Evolutionary conservation across 352 stramenopile species (phyloP).

Genomic region (Globisporangium acanthophoron): DNA sequence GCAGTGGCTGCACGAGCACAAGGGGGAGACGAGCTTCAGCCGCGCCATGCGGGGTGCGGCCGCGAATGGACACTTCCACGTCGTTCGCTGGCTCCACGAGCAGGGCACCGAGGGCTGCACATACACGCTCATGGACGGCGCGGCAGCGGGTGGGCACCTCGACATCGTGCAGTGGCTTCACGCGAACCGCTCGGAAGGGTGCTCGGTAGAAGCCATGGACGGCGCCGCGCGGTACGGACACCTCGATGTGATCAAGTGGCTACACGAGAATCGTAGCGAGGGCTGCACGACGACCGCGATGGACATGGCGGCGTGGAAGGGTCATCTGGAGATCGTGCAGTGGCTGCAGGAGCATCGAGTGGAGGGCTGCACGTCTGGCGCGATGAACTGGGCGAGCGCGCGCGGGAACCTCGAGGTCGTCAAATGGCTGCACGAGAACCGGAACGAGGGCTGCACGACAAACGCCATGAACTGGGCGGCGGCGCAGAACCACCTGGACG

Average conservation of each 20-base stretch:
- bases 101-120: constrained; percentile 17
- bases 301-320: constrained; percentile 23
- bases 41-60: constrained; percentile 14
- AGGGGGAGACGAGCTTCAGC: constrained; percentile 13
- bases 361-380: constrained; percentile 53
- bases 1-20: constrained; percentile 18
- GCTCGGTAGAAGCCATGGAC: constrained; percentile 11
- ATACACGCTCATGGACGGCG: constrained; percentile 16
- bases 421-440: constrained; percentile 14
- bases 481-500: constrained; percentile 12
- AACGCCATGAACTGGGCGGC: constrained; percentile 20
- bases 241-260: constrained; percentile 25
- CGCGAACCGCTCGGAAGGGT: constrained; percentile 8
- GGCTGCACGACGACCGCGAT: constrained; percentile 16
- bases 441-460: constrained; percentile 13
- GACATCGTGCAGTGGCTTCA: constrained; percentile 18
- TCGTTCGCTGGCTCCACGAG: constrained; percentile 20
- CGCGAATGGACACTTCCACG: constrained; percentile 14
- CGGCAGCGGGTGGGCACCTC: constrained; percentile 7
- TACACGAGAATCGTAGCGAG: constrained; percentile 29
- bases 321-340: constrained; percentile 39
- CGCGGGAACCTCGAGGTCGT: constrained; percentile 15
- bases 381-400: constrained; percentile 37
- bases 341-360: constrained; percentile 53
- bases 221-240: constrained; percentile 6